Evolutionary conservation across 1,139 yeast genomes (phyloP).

Genomic region (Suhomyces chickasaworum): DNA sequence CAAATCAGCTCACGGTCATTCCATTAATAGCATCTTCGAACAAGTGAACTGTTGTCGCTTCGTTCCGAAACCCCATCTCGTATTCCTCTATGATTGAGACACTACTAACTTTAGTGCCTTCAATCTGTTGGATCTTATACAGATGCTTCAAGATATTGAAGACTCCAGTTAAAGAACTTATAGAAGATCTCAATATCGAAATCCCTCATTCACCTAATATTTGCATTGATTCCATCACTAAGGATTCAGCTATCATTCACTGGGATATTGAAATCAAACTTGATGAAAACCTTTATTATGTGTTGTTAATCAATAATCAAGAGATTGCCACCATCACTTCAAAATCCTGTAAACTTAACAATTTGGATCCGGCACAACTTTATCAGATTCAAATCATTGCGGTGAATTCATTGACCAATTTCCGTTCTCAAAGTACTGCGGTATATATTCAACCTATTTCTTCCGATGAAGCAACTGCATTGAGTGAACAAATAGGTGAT

Average conservation of each 20-base stretch:
- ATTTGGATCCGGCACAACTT: slow-evolving; percentile 30
- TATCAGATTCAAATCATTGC: slow-evolving; percentile 46
- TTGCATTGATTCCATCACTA: slow-evolving; percentile 41
- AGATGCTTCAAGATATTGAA: slow-evolving; percentile 39
- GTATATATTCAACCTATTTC: slow-evolving; percentile 26
- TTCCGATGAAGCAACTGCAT: slow-evolving; percentile 7
- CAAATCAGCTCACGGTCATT: neutral
- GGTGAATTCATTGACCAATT: slow-evolving; percentile 39
- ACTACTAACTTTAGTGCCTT: slow-evolving; percentile 45
- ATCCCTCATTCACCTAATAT: slow-evolving; percentile 46
- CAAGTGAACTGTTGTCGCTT: neutral
- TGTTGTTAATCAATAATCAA: slow-evolving; percentile 37
- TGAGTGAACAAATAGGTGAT: slow-evolving; percentile 7
- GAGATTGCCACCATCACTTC: slow-evolving; percentile 44
- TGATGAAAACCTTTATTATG: slow-evolving; percentile 41
- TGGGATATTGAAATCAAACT: slow-evolving; percentile 42
- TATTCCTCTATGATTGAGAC: slow-evolving; percentile 38
- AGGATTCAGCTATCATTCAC: slow-evolving; percentile 37
- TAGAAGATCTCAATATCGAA: slow-evolving; percentile 41
- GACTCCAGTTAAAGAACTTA: slow-evolving; percentile 41
- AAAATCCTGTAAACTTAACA: slow-evolving; percentile 41
- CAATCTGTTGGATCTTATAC: slow-evolving; percentile 45
- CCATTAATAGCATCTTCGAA: neutral
- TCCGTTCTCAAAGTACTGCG: slow-evolving; percentile 38
- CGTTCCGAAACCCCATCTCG: neutral